Evolutionary conservation across 768 basidiomycete genomes (phyloP).

Genomic region (Leccinum broughii): DNA sequence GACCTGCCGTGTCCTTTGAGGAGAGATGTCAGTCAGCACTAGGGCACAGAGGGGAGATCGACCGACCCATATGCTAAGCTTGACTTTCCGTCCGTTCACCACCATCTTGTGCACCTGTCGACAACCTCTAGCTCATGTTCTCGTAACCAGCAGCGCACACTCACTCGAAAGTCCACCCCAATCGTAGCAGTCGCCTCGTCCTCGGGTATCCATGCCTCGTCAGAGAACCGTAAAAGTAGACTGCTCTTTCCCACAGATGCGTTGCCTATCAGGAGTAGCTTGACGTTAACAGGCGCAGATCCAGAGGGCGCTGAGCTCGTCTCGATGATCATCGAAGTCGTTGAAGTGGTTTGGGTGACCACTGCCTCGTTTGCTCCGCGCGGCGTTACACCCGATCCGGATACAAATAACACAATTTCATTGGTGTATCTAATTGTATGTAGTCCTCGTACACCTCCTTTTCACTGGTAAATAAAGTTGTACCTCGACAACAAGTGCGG

Average conservation of each 20-base stretch:
- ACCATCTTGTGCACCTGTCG: slow-evolving; percentile 85
- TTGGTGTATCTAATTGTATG: not conserved
- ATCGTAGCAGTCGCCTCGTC: slow-evolving; percentile 88
- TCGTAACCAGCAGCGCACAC: slow-evolving; percentile 26
- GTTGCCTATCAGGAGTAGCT: slow-evolving; percentile 83
- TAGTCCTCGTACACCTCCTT: not conserved
- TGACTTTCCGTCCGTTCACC: slow-evolving; percentile 78
- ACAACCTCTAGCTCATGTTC: not conserved
- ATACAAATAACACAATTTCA: not conserved
- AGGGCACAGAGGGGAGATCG: not conserved
- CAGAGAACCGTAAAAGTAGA: slow-evolving; percentile 90
- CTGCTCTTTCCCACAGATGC: slow-evolving; percentile 93
- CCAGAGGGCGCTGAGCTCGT: slow-evolving; percentile 26
- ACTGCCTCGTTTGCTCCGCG: slow-evolving; percentile 25
- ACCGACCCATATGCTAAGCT: slow-evolving; percentile 95
- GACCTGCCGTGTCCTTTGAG: slow-evolving; percentile 86
- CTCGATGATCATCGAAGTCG: slow-evolving; percentile 21
- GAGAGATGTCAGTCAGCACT: not conserved
- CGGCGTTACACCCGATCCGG: slow-evolving; percentile 19
- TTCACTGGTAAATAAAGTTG: slow-evolving; percentile 77
- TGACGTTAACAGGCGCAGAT: slow-evolving; percentile 58
- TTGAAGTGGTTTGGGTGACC: not conserved
- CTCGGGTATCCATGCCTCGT: slow-evolving; percentile 91
- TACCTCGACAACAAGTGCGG: slow-evolving; percentile 88
- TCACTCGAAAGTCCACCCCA: slow-evolving; percentile 81